Base-by-base conservation (phyloP, 2,329 filamentous ascomycete genomes). In the Colletotrichum sojae region DNA sequence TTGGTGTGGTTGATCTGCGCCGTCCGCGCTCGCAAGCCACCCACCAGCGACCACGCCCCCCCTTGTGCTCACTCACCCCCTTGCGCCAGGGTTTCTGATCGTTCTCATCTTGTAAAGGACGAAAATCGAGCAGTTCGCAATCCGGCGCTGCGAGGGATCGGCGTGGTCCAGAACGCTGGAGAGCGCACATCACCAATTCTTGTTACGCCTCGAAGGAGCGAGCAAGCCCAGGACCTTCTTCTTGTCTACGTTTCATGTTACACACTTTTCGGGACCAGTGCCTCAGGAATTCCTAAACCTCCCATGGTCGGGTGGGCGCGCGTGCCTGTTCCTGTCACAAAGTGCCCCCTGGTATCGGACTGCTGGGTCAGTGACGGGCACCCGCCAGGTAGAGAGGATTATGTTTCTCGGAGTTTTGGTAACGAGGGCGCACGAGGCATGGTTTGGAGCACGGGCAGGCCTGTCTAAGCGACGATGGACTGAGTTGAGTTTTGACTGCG, bases 241-340 rank as follows among this genome's bases (percentile, higher is more conserved):
- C 48, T 39, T 64, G 61, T 64, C 40, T 46, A 40, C 27, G 65
- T 68, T 58, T 68, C 60, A 60, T 54, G 31, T 53, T 64, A 12
- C 31, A 36, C 31, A n/a, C 40, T 43, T n/a, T 54, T 64, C 40
- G 65, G 65, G 43, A 36, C 65, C 39, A 49, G 36, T 48, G 61
- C 48, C 27, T 64, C 65, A 64, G 60, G 48, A 49, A 36, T 36
- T 36, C 10, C 31, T 10, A 8, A 10, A 8, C 9, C 31, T 36
- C 31, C 31, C 31, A 36, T 36, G n/a, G 27, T 25, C 45, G 31
- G n/a, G 45, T n/a, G 16, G n/a, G 15, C 10, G 43, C 48, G 22
- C 10, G 43, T 36, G 22, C 56, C 25, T 20, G 53, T 20, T 58
- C 36, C 45, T 64, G 65, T 64, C 65, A 52, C 65, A 52, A 48